Conservation (phyloP, 345 rosid species). For the Linum tenue region DNA sequence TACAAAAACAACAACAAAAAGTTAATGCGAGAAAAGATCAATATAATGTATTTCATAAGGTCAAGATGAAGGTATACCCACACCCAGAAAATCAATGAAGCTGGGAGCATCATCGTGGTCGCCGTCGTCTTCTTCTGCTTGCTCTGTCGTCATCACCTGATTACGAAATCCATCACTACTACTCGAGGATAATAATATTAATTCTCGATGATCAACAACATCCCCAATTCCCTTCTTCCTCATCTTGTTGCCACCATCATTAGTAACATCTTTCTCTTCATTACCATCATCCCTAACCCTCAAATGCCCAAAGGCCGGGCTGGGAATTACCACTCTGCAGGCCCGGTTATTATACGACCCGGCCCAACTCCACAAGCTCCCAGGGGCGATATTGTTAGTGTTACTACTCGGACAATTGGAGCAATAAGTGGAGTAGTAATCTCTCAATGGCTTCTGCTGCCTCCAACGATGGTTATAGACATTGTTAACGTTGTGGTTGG, state of each 20-base stretch:
- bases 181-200: too few relatives aligned
- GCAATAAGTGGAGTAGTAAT: too few relatives aligned
- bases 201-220: too few relatives aligned
- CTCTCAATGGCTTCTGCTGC: too few relatives aligned
- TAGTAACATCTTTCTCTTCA: slow-evolving; percentile 22
- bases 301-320: background rate
- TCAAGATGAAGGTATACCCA: slow-evolving; percentile 51
- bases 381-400: background rate
- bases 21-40: background rate
- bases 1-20: background rate
- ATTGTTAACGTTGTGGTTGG: too few relatives aligned
- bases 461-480: too few relatives aligned
- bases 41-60: background rate
- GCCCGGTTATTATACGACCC: background rate
- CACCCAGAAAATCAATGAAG: slow-evolving; percentile 70
- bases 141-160: too few relatives aligned
- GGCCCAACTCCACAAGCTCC: background rate
- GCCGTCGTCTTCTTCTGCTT: background rate
- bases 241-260: background rate
- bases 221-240: too few relatives aligned
- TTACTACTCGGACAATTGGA: background rate
- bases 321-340: background rate
- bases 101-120: slow-evolving; percentile 30
- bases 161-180: too few relatives aligned
- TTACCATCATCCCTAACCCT: background rate